Evolutionary conservation across 768 basidiomycete species (phyloP).

Genomic region (Lactifluus piperatus): DNA sequence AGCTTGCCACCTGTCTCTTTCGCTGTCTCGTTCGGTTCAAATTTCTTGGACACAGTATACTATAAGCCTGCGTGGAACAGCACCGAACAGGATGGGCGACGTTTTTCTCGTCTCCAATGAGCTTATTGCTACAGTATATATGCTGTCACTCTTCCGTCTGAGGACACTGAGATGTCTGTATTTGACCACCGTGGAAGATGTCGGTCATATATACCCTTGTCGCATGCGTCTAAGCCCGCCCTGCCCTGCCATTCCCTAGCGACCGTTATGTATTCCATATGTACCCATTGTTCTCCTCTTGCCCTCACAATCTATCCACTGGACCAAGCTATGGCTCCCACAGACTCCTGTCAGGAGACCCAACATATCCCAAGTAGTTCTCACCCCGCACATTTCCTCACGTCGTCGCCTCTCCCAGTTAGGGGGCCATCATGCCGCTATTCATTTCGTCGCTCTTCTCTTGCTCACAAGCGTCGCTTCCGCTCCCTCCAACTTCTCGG

Average conservation of each 20-base stretch:
- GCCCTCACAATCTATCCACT: conserved; percentile 9
- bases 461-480: conserved; percentile 4
- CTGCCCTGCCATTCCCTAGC: not conserved
- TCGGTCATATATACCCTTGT: not conserved
- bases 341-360: conserved; percentile 3
- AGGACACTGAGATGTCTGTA: too few relatives aligned
- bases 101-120: too few relatives aligned
- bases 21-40: too few relatives aligned
- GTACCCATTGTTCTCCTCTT: not conserved
- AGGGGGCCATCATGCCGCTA: not conserved
- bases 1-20: too few relatives aligned
- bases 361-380: not conserved
- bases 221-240: not conserved
- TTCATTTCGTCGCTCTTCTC: not conserved
- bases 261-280: conserved; percentile 6
- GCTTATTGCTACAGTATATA: too few relatives aligned
- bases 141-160: too few relatives aligned
- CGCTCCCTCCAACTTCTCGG: conserved; percentile 1
- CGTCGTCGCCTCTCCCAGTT: not conserved
- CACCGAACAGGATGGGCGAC: too few relatives aligned
- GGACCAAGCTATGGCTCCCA: conserved; percentile 9
- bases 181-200: not conserved
- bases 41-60: too few relatives aligned
- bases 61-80: too few relatives aligned
- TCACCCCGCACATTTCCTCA: not conserved